Conservation (phyloP, 768 basidiomycete species). For the Clitopilus hobsonii region DNA sequence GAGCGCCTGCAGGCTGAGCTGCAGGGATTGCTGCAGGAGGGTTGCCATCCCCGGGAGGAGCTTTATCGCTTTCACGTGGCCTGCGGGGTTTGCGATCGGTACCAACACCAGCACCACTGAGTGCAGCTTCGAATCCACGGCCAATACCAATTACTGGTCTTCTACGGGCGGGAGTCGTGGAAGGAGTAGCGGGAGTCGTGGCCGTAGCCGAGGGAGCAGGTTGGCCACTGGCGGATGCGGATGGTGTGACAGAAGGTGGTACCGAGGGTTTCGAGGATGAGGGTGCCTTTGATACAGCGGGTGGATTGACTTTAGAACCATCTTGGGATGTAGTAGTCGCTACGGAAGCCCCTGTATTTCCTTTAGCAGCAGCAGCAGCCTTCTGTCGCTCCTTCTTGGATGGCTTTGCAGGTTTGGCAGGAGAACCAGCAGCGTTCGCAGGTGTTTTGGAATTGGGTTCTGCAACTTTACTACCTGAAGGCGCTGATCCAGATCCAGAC, state of each 20-base stretch:
- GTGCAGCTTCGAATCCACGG: constrained; percentile 69
- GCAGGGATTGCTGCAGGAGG: neutral
- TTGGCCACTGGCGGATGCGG: no score
- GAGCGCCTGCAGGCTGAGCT: neutral
- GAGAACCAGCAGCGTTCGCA: no score
- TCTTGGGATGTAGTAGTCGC: constrained; percentile 4
- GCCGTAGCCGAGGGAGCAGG: neutral
- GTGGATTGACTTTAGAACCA: neutral
- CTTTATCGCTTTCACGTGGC: constrained; percentile 10
- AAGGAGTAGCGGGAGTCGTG: constrained; percentile 5
- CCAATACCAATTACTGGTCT: constrained; percentile 60
- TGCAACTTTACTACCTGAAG: constrained; percentile 5
- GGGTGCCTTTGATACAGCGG: neutral
- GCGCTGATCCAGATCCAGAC: neutral
- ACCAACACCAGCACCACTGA: constrained; percentile 59
- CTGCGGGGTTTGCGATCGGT: constrained; percentile 15
- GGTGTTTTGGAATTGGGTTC: constrained; percentile 8
- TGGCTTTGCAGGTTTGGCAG: no score
- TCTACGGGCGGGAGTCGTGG: constrained; percentile 28
- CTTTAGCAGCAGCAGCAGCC: constrained; percentile 1
- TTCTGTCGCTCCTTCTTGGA: constrained; percentile 11
- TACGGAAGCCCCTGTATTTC: constrained; percentile 11
- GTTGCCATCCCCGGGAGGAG: neutral
- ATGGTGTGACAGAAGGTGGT: no score
- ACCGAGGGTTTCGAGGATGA: no score